A percentile compares a stretch with the other conserved stretches of the same genome.
These are phyloP conservation scores for Cercospora sp. DNA, from an alignment of 2,329 filamentous ascomycete species.

Conservation along the genomic window DNA sequence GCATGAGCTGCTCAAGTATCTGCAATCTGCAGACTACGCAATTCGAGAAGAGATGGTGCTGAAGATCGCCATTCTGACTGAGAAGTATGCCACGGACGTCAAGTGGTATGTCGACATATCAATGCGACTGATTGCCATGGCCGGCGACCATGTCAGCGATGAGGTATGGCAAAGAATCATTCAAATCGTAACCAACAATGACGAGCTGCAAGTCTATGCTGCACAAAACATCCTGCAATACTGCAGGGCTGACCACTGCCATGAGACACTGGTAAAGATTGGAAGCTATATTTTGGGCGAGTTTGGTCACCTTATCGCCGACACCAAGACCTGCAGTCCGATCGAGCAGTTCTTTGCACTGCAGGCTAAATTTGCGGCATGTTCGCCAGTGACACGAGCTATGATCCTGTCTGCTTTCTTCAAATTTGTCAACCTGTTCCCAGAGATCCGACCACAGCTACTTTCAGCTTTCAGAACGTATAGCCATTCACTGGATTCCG, in stretches of 20 bases:
- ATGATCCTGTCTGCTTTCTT: constrained; percentile 95
- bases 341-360: constrained; percentile 96
- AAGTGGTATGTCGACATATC: constrained; percentile 99
- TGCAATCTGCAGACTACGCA: constrained; percentile 95
- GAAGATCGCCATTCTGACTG: constrained; percentile 96
- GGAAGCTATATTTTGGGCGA: constrained; percentile 94
- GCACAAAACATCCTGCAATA: constrained; percentile 91
- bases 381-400: constrained; percentile 83
- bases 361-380: constrained; percentile 83
- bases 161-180: constrained; percentile 99
- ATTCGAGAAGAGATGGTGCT: constrained; percentile 99
- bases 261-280: constrained; percentile 97
- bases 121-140: constrained; percentile 88
- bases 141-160: constrained; percentile 96
- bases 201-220: constrained; percentile 94
- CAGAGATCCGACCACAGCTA: constrained; percentile 95
- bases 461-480: constrained; percentile 87
- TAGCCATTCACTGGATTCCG: constrained; percentile 90
- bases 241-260: constrained; percentile 87
- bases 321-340: constrained; percentile 86
- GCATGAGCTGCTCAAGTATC: constrained; percentile 86
- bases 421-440: constrained; percentile 98
- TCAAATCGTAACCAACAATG: constrained; percentile 98
- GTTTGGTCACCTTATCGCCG: constrained; percentile 94
- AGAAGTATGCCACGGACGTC: constrained; percentile 97